Conservation (phyloP, 495 filamentous ascomycete genomes). For the Halenospora varia region DNA sequence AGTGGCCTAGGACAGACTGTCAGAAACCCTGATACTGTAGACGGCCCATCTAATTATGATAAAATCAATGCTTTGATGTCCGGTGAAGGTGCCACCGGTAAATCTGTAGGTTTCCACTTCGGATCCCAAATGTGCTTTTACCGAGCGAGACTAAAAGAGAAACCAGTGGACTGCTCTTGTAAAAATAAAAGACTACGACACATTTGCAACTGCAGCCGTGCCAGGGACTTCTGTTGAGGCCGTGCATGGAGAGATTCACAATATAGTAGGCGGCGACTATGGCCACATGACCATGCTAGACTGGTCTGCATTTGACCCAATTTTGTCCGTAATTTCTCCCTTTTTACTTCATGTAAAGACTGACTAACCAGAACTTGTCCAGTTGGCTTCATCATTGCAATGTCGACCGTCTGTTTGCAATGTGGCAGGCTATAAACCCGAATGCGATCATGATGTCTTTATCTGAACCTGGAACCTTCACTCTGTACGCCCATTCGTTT, state of each 20-base stretch:
- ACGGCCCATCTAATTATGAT: background rate
- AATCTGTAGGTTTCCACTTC: background rate
- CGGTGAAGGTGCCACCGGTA: background rate
- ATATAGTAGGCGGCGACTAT: conserved; percentile 29
- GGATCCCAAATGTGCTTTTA: background rate
- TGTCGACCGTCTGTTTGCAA: conserved; percentile 37
- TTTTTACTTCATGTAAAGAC: background rate
- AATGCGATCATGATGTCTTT: conserved; percentile 29
- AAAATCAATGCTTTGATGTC: background rate
- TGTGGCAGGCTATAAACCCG: conserved; percentile 37
- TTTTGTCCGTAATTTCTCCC: conserved; percentile 31
- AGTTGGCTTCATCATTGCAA: conserved; percentile 31
- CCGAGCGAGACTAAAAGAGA: background rate
- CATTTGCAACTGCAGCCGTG: conserved; percentile 7
- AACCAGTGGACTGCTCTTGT: conserved; percentile 8
- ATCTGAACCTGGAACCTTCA: conserved; percentile 46
- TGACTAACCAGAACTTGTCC: background rate
- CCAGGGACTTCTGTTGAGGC: conserved; percentile 32
- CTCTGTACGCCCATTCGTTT: conserved; percentile 21
- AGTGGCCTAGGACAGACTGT: too few relatives aligned
- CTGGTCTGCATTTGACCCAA: conserved; percentile 39
- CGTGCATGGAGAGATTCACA: conserved; percentile 40
- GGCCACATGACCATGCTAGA: conserved; percentile 40
- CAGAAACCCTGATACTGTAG: background rate
- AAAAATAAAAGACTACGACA: conserved; percentile 12